Evolutionary conservation across 352 stramenopile genomes (phyloP).

Genomic region (Phytophthora foliorum): DNA sequence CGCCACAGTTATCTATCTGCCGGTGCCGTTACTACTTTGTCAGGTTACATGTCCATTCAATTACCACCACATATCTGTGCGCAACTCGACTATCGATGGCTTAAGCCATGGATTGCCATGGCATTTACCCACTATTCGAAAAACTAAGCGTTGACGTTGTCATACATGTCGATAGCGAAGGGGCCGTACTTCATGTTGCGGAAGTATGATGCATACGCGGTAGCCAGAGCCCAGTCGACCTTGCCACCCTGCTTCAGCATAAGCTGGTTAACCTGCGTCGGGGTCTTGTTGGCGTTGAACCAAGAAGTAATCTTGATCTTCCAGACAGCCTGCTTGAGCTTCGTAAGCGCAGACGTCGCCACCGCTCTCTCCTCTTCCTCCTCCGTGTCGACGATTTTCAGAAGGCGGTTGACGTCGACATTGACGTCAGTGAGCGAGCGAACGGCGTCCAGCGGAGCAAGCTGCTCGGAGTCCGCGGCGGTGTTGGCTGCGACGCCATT

Average conservation of each 20-base stretch:
- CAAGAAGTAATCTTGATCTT: constrained; percentile 14
- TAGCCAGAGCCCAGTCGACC: constrained; percentile 10
- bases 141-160: background rate
- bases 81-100: constrained; percentile 7
- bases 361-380: constrained; percentile 1
- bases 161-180: constrained; percentile 7
- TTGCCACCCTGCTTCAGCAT: background rate
- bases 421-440: background rate
- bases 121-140: background rate
- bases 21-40: background rate
- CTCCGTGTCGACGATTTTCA: constrained; percentile 1
- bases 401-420: constrained; percentile 1
- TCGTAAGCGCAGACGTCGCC: background rate
- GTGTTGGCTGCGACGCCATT: constrained; percentile 4
- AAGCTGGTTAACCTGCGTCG: constrained; percentile 5
- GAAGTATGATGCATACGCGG: constrained; percentile 16
- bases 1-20: too few relatives aligned
- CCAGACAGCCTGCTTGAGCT: constrained; percentile 4
- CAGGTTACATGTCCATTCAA: constrained; percentile 16
- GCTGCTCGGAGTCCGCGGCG: background rate
- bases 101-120: background rate
- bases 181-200: constrained; percentile 16
- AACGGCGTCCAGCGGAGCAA: background rate
- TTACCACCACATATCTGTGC: background rate
- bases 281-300: constrained; percentile 7